A percentile compares a stretch with the other conserved stretches of the same genome.
Evolutionary conservation across 1,284 basidiomycete species (phyloP).

Genomic region (Ustilago hordei): DNA sequence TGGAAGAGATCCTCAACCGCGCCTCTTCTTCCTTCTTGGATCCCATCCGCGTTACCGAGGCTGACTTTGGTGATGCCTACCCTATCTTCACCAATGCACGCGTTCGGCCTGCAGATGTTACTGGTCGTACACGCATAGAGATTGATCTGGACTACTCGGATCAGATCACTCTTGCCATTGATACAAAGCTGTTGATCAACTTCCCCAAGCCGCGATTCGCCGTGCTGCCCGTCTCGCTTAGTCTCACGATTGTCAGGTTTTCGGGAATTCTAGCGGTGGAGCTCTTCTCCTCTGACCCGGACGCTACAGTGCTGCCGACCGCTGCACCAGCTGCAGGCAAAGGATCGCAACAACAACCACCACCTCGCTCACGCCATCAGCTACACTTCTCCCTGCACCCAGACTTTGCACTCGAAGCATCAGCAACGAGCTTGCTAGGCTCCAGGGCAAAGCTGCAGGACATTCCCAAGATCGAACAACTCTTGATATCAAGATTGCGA

Average conservation of each 20-base stretch:
- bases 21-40: conserved; percentile 67
- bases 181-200: conserved; percentile 74
- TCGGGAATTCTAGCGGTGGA: conserved; percentile 72
- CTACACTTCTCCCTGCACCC: conserved; percentile 74
- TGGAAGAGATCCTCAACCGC: conserved; percentile 66
- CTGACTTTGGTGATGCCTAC: conserved; percentile 73
- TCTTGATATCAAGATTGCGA: conserved; percentile 73
- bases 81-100: conserved; percentile 73
- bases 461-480: conserved; percentile 75
- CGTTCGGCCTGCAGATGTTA: conserved; percentile 73
- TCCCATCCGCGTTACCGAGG: conserved; percentile 73
- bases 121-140: conserved; percentile 73
- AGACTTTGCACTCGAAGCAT: conserved; percentile 74
- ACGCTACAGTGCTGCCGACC: conserved; percentile 34
- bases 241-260: conserved; percentile 73
- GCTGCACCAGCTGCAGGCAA: conserved; percentile 36
- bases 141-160: conserved; percentile 75
- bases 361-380: conserved; percentile 68
- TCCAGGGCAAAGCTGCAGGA: conserved; percentile 75
- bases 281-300: conserved; percentile 33
- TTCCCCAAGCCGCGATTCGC: conserved; percentile 74
- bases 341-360: conserved; percentile 28
- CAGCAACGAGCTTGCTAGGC: conserved; percentile 73
- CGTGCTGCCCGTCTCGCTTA: conserved; percentile 73
- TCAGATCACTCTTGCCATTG: conserved; percentile 72